Evolutionary conservation across 2,329 filamentous ascomycete genomes (phyloP), one percentile per base, ranked within the genome.

Genomic region (Xylaria polymorpha): DNA sequence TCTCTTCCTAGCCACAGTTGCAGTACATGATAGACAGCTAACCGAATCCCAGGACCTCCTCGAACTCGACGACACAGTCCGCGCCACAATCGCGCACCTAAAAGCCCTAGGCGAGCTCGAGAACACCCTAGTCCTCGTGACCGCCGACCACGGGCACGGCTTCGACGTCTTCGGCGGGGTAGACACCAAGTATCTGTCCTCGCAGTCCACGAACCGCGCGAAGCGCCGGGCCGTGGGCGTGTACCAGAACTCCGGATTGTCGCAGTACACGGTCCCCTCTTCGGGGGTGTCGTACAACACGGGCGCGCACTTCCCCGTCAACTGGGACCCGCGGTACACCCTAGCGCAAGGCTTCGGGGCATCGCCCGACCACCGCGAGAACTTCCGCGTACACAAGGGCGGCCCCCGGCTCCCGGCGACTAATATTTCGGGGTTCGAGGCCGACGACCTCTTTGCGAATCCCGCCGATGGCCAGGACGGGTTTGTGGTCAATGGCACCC

Each of bases 111-210:
- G 87, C 67, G 85, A 89, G 65, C 85, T 94, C 39, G 88, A 95
- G 10, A 88, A 94, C 70, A 97, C 93, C 0, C 87, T 95, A 3
- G 85, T 97, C 72, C 79, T 97, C 59, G 92, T 96, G 58, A 94
- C 93, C 3, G 91, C 93, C n/a, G 93, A 97, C 77, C 93, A 96
- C 84, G 93, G 93, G 50, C 93, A 97, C 82, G 93, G 93, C 64
- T 97, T 97, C 78, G 93, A 94, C 74, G 93, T 97, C 74, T 94
- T 91, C 78, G 93, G 93, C 71, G 90, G 86, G 71, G 92, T 93
- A 57, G 93, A 97, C 77, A 96, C 93, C 20, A 84, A 91, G 78
- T 96, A 94, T 81, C 85, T 95, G 56, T 83, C 87, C 18, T 86
- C 87, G 4, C 88, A 94, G 74, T 15, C 53, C 10, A 56, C 53